A percentile compares a stretch with the other conserved stretches of the same genome.
Evolutionary conservation across 331 rosid genomes (phyloP).

Genomic region (Pyrus hybrid): DNA sequence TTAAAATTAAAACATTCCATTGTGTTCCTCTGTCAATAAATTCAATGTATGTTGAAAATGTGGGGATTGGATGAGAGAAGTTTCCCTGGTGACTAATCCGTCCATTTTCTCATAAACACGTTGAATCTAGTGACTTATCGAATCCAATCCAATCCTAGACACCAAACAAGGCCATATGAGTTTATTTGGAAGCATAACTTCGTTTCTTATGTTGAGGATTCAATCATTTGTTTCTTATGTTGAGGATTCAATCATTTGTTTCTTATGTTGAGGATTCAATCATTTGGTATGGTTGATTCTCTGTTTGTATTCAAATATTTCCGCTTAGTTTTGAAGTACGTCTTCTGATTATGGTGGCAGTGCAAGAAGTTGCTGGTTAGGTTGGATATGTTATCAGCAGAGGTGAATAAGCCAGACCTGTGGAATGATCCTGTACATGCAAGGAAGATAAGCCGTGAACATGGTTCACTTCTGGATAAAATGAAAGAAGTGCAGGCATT

Average conservation of each 20-base stretch:
- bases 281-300: not conserved
- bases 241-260: not conserved
- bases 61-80: too few relatives aligned
- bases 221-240: not conserved
- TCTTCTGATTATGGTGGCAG: constrained; percentile 36
- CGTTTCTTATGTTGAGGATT: not conserved
- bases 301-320: not conserved
- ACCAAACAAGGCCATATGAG: not conserved
- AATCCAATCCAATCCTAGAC: too few relatives aligned
- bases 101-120: too few relatives aligned
- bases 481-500: constrained; percentile 78
- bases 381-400: constrained; percentile 49
- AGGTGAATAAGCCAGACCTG: constrained; percentile 63
- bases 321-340: not conserved
- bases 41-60: too few relatives aligned
- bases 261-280: not conserved
- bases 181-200: not conserved
- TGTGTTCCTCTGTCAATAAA: not conserved
- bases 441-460: constrained; percentile 70
- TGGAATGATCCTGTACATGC: constrained; percentile 86
- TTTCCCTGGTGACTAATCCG: too few relatives aligned
- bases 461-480: constrained; percentile 77
- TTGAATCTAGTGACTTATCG: too few relatives aligned
- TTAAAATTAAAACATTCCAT: not conserved
- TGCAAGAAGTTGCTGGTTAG: constrained; percentile 81